Base-by-base conservation (phyloP, 805 yeast species). In the Blastobotrys chiropterorum region DNA sequence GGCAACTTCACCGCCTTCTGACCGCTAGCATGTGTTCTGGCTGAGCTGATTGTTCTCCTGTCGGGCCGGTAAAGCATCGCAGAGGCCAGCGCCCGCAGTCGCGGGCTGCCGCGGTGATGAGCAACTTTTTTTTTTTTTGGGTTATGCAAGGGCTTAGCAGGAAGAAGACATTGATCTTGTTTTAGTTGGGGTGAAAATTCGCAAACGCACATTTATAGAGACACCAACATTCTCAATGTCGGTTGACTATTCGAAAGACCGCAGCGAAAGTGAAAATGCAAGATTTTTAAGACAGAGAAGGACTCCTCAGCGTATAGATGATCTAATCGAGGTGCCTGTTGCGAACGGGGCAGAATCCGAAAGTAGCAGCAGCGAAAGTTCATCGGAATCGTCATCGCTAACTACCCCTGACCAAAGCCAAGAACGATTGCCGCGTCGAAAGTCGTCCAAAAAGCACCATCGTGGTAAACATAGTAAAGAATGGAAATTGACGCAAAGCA, bases 401-500 rank as follows among this genome's bases (percentile, higher is more conserved):
- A 26, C 34, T 11, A 26, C 34, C 8, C 34, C 34, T 26, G 34
- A 26, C 34, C 34, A 26, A 11, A 26, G 34, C 11, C 34, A 26
- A 11, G 34, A 26, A 26, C 5, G 11, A 26, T 11, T 26, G 5
- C 34, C 34, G 34, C 34, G 41, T 38, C 13, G 16, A 40, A 40
- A 40, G 16, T 38, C 41, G n/a, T n/a, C 44, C 46, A 15, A 43
- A 11, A 43, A 43, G 21, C 46, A 43, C 46, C 17, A 17, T 11
- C 34, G 34, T 26, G 34, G 11, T 6, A 26, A 26, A 11, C 34
- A 26, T 26, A 26, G 34, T 13, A 43, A 20, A 17, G 16, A 22
- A 26, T 44, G 47, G 47, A 16, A 21, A 3, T 20, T 44, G 39
- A 26, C 47, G 2, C 47, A 44, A 8, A n/a, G 21, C 1, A 76